These are phyloP conservation scores for Emericellopsis terricola DNA, from an alignment of 495 filamentous ascomycete genomes.

Conservation along the genomic window DNA sequence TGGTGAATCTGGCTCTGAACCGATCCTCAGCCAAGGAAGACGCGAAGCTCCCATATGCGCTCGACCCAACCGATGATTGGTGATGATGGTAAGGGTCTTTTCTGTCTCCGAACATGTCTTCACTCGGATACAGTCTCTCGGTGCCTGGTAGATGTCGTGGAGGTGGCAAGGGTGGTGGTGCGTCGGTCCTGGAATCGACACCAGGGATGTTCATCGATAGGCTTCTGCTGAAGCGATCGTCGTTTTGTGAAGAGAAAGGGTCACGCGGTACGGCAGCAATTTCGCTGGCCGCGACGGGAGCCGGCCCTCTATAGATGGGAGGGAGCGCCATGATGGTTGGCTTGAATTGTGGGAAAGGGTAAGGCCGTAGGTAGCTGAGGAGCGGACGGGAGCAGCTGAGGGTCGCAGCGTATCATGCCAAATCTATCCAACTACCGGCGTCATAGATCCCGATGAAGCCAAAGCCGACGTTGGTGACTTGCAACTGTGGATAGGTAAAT, in stretches of 20 bases:
- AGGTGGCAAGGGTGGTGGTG: constrained; percentile 33
- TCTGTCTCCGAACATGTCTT: constrained; percentile 8
- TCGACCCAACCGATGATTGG: constrained; percentile 1
- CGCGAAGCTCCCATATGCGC: constrained; percentile 6
- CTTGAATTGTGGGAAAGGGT: no score
- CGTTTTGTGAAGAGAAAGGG: not conserved
- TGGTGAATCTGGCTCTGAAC: constrained; percentile 8
- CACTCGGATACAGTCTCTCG: constrained; percentile 9
- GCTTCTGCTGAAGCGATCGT: constrained; percentile 1
- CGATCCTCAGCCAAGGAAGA: constrained; percentile 10
- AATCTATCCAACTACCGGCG: not conserved
- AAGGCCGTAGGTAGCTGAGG: no score
- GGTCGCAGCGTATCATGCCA: not conserved
- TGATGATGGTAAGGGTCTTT: constrained; percentile 5
- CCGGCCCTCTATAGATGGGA: not conserved
- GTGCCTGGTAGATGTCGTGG: constrained; percentile 19
- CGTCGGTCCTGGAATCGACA: constrained; percentile 9
- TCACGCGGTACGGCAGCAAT: not conserved
- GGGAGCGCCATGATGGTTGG: not conserved
- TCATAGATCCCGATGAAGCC: no score
- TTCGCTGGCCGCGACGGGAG: no score
- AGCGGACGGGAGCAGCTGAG: not conserved
- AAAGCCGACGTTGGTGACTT: not conserved
- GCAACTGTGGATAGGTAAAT: not conserved
- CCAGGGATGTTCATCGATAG: constrained; percentile 17